Evolutionary conservation across 768 basidiomycete species (phyloP).

Genomic region (Russula ochroleuca): DNA sequence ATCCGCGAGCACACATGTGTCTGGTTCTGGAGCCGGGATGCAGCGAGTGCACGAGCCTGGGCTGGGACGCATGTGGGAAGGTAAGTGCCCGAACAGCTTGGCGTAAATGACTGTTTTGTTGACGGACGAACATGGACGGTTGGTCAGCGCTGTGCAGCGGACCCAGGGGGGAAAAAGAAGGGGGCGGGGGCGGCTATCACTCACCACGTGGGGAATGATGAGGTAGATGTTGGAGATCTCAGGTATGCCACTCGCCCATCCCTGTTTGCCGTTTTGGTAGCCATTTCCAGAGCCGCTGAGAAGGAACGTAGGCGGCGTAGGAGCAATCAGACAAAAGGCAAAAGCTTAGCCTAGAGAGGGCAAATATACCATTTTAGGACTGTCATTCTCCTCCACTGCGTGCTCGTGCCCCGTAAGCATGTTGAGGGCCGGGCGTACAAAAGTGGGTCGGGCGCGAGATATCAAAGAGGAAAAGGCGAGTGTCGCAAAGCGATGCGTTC

Average conservation of each 20-base stretch:
- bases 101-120: constrained; percentile 74
- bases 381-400: constrained; percentile 56
- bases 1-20: constrained; percentile 36
- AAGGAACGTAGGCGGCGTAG: constrained; percentile 11
- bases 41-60: constrained; percentile 72
- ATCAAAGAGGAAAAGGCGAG: constrained; percentile 76
- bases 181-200: constrained; percentile 34
- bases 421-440: constrained; percentile 63
- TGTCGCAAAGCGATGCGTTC: constrained; percentile 77
- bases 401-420: constrained; percentile 76
- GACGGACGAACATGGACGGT: constrained; percentile 34
- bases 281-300: constrained; percentile 53
- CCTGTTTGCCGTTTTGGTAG: constrained; percentile 50
- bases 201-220: constrained; percentile 67
- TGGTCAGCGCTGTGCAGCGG: constrained; percentile 22
- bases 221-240: constrained; percentile 70
- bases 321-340: not conserved
- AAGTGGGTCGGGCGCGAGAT: constrained; percentile 77
- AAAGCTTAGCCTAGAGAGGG: not conserved
- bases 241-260: constrained; percentile 57
- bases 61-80: constrained; percentile 61
- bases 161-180: not conserved
- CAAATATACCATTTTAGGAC: constrained; percentile 64
- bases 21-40: constrained; percentile 67
- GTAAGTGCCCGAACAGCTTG: constrained; percentile 77